These are phyloP conservation scores for Straminergon stramineum DNA, from an alignment of 225 moss, liverwort and hornwort species.

Conservation along the genomic window DNA sequence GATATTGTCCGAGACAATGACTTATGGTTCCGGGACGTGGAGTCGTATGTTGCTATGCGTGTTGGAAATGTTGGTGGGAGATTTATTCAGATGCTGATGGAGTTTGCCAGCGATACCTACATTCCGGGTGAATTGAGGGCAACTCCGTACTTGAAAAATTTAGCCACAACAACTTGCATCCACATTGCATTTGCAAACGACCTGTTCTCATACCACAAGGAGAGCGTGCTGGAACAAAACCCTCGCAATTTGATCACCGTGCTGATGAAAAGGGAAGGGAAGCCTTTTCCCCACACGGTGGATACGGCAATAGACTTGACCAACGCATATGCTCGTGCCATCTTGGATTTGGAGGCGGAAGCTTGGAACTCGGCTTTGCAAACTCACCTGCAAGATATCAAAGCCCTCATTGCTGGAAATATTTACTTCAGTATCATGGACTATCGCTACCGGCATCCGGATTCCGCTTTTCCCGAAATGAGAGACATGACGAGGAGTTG, in stretches of 20 bases:
- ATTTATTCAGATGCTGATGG: background rate
- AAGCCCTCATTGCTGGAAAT: background rate
- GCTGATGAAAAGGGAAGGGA: background rate
- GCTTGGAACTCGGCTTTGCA: background rate
- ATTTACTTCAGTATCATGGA: background rate
- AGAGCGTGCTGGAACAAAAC: background rate
- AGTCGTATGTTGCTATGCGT: background rate
- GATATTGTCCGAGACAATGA: background rate
- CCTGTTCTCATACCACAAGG: background rate
- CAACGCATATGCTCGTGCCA: fast-evolving
- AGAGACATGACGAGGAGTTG: too few relatives aligned
- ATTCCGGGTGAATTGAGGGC: background rate
- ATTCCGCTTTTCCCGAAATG: too few relatives aligned
- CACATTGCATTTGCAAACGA: background rate
- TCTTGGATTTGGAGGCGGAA: background rate
- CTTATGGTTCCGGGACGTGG: background rate
- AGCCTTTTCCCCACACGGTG: background rate
- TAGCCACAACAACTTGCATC: background rate
- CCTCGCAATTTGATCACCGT: background rate
- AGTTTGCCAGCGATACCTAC: background rate
- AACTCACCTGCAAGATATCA: background rate
- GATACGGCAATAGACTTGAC: background rate
- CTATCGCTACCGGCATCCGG: too few relatives aligned
- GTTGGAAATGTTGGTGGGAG: background rate
- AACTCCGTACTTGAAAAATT: background rate